A percentile compares a stretch with the other conserved stretches of the same genome.
These are phyloP conservation scores for Plenodomus lindquistii DNA, from an alignment of 2,329 filamentous ascomycete genomes.

Conservation along the genomic window DNA sequence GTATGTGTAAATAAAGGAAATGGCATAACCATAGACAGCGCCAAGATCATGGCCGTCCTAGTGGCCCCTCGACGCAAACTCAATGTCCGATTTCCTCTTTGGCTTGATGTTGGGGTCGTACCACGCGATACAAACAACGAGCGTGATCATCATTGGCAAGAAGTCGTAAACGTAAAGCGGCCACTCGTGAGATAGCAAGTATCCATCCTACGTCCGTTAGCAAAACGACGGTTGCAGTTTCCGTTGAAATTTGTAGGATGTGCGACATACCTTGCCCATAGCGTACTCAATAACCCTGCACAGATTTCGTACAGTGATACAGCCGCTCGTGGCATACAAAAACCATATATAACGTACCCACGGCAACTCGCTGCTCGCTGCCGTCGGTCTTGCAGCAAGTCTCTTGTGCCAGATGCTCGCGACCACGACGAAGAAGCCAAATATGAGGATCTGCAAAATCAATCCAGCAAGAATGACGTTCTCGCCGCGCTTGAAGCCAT, in stretches of 20 bases:
- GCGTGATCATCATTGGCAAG: slow-evolving; percentile 29
- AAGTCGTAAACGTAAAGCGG: slow-evolving; percentile 34
- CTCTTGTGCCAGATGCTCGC: slow-evolving; percentile 56
- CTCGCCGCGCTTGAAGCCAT: slow-evolving; percentile 46
- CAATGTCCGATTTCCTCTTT: slow-evolving; percentile 19
- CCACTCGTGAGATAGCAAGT: slow-evolving; percentile 31
- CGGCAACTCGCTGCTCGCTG: slow-evolving; percentile 22
- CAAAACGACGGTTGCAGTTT: too few species aligned
- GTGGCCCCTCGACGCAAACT: slow-evolving; percentile 17
- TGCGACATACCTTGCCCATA: slow-evolving; percentile 26
- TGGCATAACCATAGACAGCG: too few species aligned
- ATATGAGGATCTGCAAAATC: slow-evolving; percentile 61
- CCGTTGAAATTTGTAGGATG: too few species aligned
- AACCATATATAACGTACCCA: slow-evolving; percentile 44
- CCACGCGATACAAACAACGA: slow-evolving; percentile 28
- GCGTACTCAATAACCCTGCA: slow-evolving; percentile 55
- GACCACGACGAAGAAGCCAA: slow-evolving; percentile 59
- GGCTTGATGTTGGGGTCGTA: slow-evolving; percentile 33
- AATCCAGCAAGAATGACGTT: slow-evolving; percentile 62
- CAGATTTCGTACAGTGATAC: slow-evolving; percentile 53
- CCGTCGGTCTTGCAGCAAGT: slow-evolving; percentile 40
- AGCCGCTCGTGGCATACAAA: slow-evolving; percentile 43
- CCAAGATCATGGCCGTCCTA: too few species aligned
- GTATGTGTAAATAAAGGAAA: too few species aligned
- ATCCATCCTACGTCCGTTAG: slow-evolving; percentile 24